These are phyloP conservation scores for Chlorella sp. DNA, from an alignment of 139 green algal genomes.

Conservation along the genomic window DNA sequence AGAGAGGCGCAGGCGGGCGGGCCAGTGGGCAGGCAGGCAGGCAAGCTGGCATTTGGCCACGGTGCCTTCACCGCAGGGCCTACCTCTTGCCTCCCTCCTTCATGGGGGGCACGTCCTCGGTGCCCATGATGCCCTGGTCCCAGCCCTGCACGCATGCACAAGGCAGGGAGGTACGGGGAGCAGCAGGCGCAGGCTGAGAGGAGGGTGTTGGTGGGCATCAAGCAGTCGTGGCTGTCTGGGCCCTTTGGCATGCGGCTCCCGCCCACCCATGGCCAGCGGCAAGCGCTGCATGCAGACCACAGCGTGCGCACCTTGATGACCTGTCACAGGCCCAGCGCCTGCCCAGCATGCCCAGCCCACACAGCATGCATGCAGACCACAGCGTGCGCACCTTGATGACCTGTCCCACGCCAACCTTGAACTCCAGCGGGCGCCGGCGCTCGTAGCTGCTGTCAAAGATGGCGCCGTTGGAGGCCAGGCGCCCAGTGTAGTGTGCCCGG, in stretches of 20 bases:
- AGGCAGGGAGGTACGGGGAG: background rate
- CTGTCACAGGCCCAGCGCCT: background rate
- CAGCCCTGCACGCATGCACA: conserved; percentile 66
- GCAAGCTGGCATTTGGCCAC: too few relatives aligned
- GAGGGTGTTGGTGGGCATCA: background rate
- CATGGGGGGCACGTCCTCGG: conserved; percentile 86
- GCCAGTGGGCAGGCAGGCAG: too few relatives aligned
- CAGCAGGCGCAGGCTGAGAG: background rate
- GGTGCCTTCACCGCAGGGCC: too few relatives aligned
- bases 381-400: conserved; percentile 59
- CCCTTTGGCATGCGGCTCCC: too few relatives aligned
- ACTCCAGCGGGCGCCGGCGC: conserved; percentile 76
- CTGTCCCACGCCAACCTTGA: conserved; percentile 76
- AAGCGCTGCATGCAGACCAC: too few relatives aligned
- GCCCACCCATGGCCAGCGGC: too few relatives aligned
- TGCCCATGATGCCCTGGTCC: conserved; percentile 85
- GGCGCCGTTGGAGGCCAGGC: conserved; percentile 68
- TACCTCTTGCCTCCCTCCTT: conserved; percentile 76
- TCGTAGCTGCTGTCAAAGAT: conserved; percentile 90
- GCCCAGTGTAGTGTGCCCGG: conserved; percentile 81
- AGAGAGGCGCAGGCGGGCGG: too few relatives aligned
- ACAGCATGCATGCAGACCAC: background rate
- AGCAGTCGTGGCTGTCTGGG: background rate
- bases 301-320: too few relatives aligned
- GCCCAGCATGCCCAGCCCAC: background rate